Evolutionary conservation across 345 rosid species (phyloP).

Genomic region (Clausena lansium): DNA sequence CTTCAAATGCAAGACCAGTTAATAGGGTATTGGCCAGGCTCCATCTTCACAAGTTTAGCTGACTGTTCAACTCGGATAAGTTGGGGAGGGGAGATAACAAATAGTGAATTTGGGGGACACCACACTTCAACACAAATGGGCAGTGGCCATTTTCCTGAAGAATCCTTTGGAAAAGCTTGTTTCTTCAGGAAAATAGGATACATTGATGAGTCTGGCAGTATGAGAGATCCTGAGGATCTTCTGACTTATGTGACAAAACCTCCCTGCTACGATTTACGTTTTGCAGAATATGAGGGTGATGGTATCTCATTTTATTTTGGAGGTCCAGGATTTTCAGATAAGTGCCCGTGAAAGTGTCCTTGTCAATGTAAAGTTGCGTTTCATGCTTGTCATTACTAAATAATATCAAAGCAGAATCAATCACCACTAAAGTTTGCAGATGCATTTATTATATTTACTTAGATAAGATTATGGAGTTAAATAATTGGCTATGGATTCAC

Average conservation of each 20-base stretch:
- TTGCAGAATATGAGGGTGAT: not conserved
- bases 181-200: conserved; percentile 24
- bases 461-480: too few species aligned
- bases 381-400: not conserved
- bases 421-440: too few species aligned
- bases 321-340: conserved; percentile 8
- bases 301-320: conserved; percentile 12
- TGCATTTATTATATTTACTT: too few species aligned
- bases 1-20: conserved; percentile 12
- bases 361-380: not conserved
- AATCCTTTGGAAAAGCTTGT: conserved; percentile 35
- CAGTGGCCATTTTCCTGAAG: conserved; percentile 40
- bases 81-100: conserved; percentile 48
- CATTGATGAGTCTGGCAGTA: not conserved
- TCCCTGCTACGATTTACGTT: not conserved
- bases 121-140: conserved; percentile 46
- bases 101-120: conserved; percentile 4
- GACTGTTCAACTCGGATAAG: conserved; percentile 20
- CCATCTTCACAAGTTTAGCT: conserved; percentile 26
- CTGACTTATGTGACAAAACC: not conserved
- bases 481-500: too few species aligned
- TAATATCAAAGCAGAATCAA: too few species aligned
- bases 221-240: not conserved
- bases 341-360: not conserved
- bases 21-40: conserved; percentile 46